These are phyloP conservation scores for Pontederia paniculata DNA, from an alignment of 176 grass and related monocot species.

Conservation along the genomic window DNA sequence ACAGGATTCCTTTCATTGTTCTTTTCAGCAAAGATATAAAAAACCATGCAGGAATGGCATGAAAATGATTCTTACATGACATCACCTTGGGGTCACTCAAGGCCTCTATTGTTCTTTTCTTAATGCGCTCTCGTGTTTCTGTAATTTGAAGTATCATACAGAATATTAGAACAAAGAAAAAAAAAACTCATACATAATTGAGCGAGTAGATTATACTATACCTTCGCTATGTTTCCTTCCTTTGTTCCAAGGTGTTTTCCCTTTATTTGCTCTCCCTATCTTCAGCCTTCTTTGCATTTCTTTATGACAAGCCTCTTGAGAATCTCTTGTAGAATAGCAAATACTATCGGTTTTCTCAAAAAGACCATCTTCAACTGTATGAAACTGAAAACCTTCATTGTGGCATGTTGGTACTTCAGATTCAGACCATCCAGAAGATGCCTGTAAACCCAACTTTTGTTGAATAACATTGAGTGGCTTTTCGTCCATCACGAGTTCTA, in stretches of 20 bases:
- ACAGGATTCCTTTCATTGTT: not conserved
- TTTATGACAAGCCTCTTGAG: slow-evolving; percentile 23
- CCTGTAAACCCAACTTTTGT: not conserved
- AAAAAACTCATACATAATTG: not conserved
- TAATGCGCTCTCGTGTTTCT: slow-evolving; percentile 73
- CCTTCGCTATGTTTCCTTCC: slow-evolving; percentile 51
- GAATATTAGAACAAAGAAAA: slow-evolving; percentile 11
- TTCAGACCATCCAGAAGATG: not conserved
- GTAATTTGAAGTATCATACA: not conserved
- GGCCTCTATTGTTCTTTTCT: slow-evolving; percentile 44
- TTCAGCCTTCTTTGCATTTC: slow-evolving; percentile 71
- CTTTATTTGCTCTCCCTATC: slow-evolving; percentile 74
- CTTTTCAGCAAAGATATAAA: slow-evolving; percentile 18
- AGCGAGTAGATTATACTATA: slow-evolving; percentile 13
- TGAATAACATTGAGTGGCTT: not conserved
- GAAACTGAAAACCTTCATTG: not conserved
- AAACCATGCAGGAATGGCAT: slow-evolving; percentile 2
- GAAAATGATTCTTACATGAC: slow-evolving; percentile 64
- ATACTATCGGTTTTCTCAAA: not conserved
- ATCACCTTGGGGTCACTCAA: slow-evolving; percentile 96
- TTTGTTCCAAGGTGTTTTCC: slow-evolving; percentile 66
- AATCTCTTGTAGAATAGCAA: not conserved
- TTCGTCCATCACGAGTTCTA: slow-evolving; percentile 3
- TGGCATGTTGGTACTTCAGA: not conserved
- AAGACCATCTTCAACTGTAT: not conserved